phyloP scores from a whole-genome alignment of 495 filamentous ascomycete species.

The Amphirosellinia nigrospora region DNA sequence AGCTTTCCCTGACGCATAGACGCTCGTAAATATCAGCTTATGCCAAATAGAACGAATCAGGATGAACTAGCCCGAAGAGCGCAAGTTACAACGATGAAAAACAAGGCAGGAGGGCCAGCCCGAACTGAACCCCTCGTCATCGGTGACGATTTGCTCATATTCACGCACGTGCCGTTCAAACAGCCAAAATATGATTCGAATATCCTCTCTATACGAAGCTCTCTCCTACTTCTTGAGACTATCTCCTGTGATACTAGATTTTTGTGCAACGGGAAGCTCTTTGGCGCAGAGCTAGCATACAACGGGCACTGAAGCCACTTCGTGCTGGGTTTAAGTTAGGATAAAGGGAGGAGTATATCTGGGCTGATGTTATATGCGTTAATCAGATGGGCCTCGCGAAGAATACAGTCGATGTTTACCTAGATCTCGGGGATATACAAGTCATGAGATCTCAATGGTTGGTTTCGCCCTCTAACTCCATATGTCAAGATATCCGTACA shows the following conservation, averaged over 20 bases:
- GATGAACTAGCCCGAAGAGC: not conserved
- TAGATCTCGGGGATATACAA: slow-evolving; percentile 1
- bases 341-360: not conserved
- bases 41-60: not conserved
- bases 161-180: not conserved
- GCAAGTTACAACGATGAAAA: not conserved
- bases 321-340: not conserved
- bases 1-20: not conserved
- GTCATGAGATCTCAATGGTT: not conserved
- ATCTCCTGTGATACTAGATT: not conserved
- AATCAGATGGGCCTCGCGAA: not conserved
- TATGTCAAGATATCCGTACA: too few relatives aligned
- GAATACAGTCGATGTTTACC: not conserved
- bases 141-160: not conserved
- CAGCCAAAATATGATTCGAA: not conserved
- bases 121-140: not conserved
- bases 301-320: not conserved
- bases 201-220: not conserved
- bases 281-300: not conserved
- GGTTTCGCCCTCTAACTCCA: not conserved
- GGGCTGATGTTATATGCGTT: not conserved
- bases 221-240: not conserved
- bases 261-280: not conserved
- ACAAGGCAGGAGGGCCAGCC: not conserved
- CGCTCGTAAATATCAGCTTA: not conserved